A percentile compares a stretch with the other conserved stretches of the same genome.
Conservation (phyloP, 2,329 filamentous ascomycete species). For the Trichocomaceae sp. region DNA sequence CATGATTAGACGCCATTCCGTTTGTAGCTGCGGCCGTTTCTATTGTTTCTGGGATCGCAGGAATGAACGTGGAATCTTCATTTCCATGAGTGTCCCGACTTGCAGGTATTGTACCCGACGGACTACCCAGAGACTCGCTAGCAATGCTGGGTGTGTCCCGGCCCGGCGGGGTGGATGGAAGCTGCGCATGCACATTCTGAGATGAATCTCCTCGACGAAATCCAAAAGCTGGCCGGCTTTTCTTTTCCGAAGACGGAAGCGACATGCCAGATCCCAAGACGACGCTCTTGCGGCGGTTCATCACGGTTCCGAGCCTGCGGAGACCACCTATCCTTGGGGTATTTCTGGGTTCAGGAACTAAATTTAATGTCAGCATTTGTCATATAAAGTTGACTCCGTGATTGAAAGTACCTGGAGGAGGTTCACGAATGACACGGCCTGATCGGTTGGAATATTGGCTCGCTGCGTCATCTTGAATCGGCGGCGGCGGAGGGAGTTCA, state of each 20-base stretch:
- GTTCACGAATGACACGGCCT: conserved; percentile 28
- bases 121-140: conserved; percentile 10
- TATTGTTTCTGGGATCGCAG: conserved; percentile 19
- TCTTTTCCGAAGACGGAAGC: conserved; percentile 32
- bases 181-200: conserved; percentile 32
- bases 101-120: conserved; percentile 4
- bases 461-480: conserved; percentile 46
- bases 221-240: conserved; percentile 38
- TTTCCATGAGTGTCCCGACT: conserved; percentile 19
- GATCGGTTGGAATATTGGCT: conserved; percentile 51
- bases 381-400: not conserved
- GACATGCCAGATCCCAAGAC: conserved; percentile 28
- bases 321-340: conserved; percentile 39
- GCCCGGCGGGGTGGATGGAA: conserved; percentile 21
- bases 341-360: conserved; percentile 34
- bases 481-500: conserved; percentile 33
- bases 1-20: conserved; percentile 17
- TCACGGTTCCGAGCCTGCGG: conserved; percentile 42
- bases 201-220: conserved; percentile 38
- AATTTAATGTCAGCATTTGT: conserved; percentile 6
- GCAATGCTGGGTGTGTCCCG: conserved; percentile 26
- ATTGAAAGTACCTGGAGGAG: conserved; percentile 24
- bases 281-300: conserved; percentile 42
- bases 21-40: conserved; percentile 21
- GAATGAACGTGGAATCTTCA: conserved; percentile 16